Evolutionary conservation across 257 asterid species (phyloP).

Genomic region (Jacaranda mimosifolia): DNA sequence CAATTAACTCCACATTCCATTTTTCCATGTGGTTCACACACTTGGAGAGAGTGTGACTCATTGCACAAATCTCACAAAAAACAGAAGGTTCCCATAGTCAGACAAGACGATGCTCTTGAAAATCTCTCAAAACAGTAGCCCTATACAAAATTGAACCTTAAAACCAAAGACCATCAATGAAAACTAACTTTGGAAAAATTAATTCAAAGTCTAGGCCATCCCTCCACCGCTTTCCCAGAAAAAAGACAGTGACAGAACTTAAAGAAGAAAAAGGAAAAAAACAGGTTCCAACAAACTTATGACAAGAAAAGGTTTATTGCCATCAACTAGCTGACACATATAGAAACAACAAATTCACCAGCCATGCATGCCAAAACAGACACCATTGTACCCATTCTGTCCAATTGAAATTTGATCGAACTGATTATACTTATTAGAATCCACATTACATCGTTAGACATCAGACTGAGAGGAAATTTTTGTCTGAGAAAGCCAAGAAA

Average conservation of each 20-base stretch:
- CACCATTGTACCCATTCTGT: not conserved
- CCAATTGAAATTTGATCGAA: not conserved
- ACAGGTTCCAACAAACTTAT: not conserved
- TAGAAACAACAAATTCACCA: not conserved
- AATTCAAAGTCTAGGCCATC: not conserved
- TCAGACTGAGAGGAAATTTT: not conserved
- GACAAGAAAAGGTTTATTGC: not conserved
- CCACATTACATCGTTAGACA: constrained; percentile 18
- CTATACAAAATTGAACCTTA: not conserved
- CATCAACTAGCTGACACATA: not conserved
- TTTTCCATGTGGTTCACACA: constrained; percentile 4
- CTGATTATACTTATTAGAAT: not conserved
- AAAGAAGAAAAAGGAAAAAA: too few relatives aligned
- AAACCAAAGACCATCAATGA: not conserved
- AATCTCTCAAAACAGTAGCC: not conserved
- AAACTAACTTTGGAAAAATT: not conserved
- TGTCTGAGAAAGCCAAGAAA: constrained; percentile 1
- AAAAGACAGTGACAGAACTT: not conserved
- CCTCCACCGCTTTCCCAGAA: not conserved
- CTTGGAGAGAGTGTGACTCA: not conserved
- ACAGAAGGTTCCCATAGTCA: too few relatives aligned
- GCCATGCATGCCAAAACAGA: constrained; percentile 6
- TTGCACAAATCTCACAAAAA: not conserved
- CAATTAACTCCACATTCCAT: not conserved
- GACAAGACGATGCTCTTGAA: too few relatives aligned